These are phyloP conservation scores for Kewa caespitosa DNA, from an alignment of 179 eudicot species.

Conservation along the genomic window DNA sequence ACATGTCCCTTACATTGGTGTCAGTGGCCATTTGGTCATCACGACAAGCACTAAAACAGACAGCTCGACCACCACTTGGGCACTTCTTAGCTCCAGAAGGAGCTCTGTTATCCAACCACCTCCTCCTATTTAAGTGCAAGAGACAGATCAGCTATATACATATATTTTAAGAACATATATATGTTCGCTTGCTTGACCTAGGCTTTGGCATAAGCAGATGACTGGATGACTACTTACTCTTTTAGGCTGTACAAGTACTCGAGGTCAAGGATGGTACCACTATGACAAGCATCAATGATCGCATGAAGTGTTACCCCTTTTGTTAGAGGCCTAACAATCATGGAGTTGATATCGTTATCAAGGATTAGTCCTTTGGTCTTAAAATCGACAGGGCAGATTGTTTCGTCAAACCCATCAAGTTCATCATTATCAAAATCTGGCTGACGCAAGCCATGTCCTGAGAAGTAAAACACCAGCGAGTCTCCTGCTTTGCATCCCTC, in stretches of 20 bases:
- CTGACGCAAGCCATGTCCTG: constrained; percentile 74
- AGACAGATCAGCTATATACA: background rate
- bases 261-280: constrained; percentile 79
- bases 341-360: constrained; percentile 64
- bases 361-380: constrained; percentile 58
- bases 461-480: constrained; percentile 74
- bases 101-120: constrained; percentile 53
- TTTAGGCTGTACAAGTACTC: constrained; percentile 40
- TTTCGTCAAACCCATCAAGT: constrained; percentile 68
- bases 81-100: constrained; percentile 58
- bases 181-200: too few species aligned
- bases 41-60: constrained; percentile 75
- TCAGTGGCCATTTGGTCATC: constrained; percentile 78
- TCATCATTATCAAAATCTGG: constrained; percentile 61
- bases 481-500: constrained; percentile 61
- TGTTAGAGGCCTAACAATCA: constrained; percentile 63
- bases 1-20: constrained; percentile 48
- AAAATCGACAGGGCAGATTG: constrained; percentile 76
- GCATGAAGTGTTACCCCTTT: constrained; percentile 74
- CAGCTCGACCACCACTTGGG: constrained; percentile 64
- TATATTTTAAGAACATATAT: too few species aligned
- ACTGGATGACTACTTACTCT: constrained; percentile 36
- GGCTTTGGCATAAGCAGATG: too few species aligned
- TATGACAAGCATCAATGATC: constrained; percentile 72
- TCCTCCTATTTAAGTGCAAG: constrained; percentile 31